These are phyloP conservation scores for Epichloe hybrida DNA, from an alignment of 2,329 filamentous ascomycete genomes.

Conservation along the genomic window DNA sequence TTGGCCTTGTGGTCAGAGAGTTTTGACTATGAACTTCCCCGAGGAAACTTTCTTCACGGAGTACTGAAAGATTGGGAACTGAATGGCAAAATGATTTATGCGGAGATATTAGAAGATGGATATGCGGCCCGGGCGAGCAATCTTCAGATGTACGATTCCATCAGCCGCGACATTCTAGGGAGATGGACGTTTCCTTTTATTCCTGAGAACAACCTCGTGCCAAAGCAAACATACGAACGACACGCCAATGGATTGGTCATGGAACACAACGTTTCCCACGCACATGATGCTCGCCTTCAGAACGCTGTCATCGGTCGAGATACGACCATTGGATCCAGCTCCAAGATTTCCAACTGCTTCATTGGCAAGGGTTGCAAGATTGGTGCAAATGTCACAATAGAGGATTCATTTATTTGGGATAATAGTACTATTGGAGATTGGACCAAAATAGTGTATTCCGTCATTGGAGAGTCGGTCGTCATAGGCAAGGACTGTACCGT, in stretches of 20 bases:
- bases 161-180: conserved; percentile 74
- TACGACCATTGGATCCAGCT: conserved; percentile 61
- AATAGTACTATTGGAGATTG: conserved; percentile 65
- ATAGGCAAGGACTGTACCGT: conserved; percentile 61
- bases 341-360: conserved; percentile 58
- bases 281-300: conserved; percentile 55
- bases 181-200: conserved; percentile 82
- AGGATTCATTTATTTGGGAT: conserved; percentile 81
- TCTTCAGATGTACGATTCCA: conserved; percentile 76
- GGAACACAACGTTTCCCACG: conserved; percentile 64
- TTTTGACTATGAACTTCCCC: conserved; percentile 87
- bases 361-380: conserved; percentile 79
- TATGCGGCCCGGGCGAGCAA: conserved; percentile 82
- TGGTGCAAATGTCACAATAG: conserved; percentile 67
- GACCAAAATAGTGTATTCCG: conserved; percentile 53
- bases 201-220: conserved; percentile 75
- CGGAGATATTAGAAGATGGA: conserved; percentile 67
- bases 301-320: conserved; percentile 65
- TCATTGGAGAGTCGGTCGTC: conserved; percentile 60
- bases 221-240: conserved; percentile 62
- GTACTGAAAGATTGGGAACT: conserved; percentile 94
- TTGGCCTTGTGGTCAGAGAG: conserved; percentile 93
- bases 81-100: conserved; percentile 93
- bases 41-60: conserved; percentile 79
- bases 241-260: conserved; percentile 59